Percentiles rank a stretch among this genome's conserved stretches.
These are phyloP conservation scores for Stachybotrys chlorohalonatus DNA, from an alignment of 2,329 filamentous ascomycete genomes.

Conservation along the genomic window DNA sequence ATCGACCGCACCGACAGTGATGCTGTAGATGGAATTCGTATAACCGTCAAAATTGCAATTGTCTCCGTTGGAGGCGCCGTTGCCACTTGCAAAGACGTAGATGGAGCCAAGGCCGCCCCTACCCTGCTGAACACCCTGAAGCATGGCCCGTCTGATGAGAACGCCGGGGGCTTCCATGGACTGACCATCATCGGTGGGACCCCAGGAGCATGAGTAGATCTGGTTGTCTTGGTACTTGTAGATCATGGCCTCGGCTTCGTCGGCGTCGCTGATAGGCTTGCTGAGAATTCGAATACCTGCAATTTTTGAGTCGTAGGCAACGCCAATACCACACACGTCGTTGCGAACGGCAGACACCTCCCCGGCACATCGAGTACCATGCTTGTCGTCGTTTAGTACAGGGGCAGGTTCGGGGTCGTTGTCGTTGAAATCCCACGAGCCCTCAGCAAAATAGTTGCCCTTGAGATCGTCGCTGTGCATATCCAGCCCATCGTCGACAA, in stretches of 20 bases:
- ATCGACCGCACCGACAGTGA: slow-evolving; percentile 91
- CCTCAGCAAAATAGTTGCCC: slow-evolving; percentile 85
- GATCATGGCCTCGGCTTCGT: slow-evolving; percentile 88
- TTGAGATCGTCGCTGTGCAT: slow-evolving; percentile 91
- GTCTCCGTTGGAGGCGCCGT: slow-evolving; percentile 77
- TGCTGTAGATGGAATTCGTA: slow-evolving; percentile 98
- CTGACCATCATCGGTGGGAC: slow-evolving; percentile 82
- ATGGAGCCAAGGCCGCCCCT: slow-evolving; percentile 77
- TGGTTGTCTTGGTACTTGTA: slow-evolving; percentile 87
- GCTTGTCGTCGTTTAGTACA: slow-evolving; percentile 72
- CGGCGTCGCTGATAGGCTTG: slow-evolving; percentile 80
- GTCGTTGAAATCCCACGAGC: slow-evolving; percentile 96
- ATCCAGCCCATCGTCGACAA: slow-evolving; percentile 92
- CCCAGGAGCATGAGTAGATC: slow-evolving; percentile 99
- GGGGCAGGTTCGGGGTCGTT: slow-evolving; percentile 69
- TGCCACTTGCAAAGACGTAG: slow-evolving; percentile 91
- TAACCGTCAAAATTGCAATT: slow-evolving; percentile 99
- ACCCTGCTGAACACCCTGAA: slow-evolving; percentile 85
- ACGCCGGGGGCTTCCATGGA: slow-evolving; percentile 93
- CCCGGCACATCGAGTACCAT: slow-evolving; percentile 90
- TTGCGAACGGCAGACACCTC: slow-evolving; percentile 91
- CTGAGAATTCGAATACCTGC: slow-evolving; percentile 89
- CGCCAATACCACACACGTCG: slow-evolving; percentile 87
- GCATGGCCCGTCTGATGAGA: slow-evolving; percentile 81
- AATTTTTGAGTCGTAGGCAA: slow-evolving; percentile 86